phyloP scores from a whole-genome alignment of 73 alveolate genomes.

The Paramecium sonneborni region DNA sequence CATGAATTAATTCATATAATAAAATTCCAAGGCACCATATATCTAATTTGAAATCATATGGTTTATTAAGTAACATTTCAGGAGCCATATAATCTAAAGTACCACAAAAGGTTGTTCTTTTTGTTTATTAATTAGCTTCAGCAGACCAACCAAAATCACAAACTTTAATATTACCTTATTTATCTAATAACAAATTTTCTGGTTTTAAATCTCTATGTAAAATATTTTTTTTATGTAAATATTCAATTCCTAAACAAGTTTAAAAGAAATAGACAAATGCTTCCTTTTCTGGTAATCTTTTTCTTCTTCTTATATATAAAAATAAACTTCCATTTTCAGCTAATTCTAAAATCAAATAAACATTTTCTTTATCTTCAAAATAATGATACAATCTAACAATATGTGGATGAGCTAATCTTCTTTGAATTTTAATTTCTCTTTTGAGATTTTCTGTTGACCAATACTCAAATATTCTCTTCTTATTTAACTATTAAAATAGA shows the following conservation, averaged over 20 bases:
- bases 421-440: slow-evolving; percentile 93
- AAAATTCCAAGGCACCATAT: slow-evolving; percentile 94
- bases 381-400: slow-evolving; percentile 83
- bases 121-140: slow-evolving; percentile 60
- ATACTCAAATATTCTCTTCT: slow-evolving; percentile 51
- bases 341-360: slow-evolving; percentile 81
- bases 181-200: slow-evolving; percentile 56
- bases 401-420: slow-evolving; percentile 90
- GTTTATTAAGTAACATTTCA: slow-evolving; percentile 89
- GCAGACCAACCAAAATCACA: slow-evolving; percentile 98
- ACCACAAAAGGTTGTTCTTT: slow-evolving; percentile 97
- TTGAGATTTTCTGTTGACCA: slow-evolving; percentile 60
- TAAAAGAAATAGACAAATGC: slow-evolving; percentile 68
- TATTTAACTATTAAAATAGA: slow-evolving; percentile 30
- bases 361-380: slow-evolving; percentile 90
- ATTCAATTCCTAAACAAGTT: slow-evolving; percentile 71
- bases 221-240: slow-evolving; percentile 66
- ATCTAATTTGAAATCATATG: slow-evolving; percentile 89
- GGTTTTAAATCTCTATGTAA: slow-evolving; percentile 76
- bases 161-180: slow-evolving; percentile 75
- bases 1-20: slow-evolving; percentile 90
- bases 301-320: slow-evolving; percentile 48
- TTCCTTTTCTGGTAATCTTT: slow-evolving; percentile 69
- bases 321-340: slow-evolving; percentile 75
- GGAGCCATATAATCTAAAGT: slow-evolving; percentile 99